Evolutionary conservation across 2,329 filamentous ascomycete species (phyloP), one percentile per base, ranked within the genome.

Genomic region (Penicillium hesseltinei): DNA sequence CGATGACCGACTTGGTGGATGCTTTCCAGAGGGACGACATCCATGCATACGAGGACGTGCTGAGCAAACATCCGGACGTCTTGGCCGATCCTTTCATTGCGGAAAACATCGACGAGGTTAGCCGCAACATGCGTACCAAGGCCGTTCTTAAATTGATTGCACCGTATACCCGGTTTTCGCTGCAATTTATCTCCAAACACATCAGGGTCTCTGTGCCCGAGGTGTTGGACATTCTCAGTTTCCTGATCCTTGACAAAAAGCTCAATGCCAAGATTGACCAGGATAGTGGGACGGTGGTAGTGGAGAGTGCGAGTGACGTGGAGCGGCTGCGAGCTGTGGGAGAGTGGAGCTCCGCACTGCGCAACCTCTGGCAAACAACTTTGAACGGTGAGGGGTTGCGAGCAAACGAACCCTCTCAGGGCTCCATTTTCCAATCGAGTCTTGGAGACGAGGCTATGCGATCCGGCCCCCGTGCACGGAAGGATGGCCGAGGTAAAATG

Each of bases 81-180:
- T 82, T 97, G 39, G 86, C 88, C 13, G 94, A 99, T 73, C 88
- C 90, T 0, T 99, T 97, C 78, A 99, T 99, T 67, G 93, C 93
- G 29, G 94, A 97, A 77, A 97, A 99, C 73, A 99, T 99, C 66
- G 94, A 97, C 75, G 94, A 99, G 77, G 93, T 99, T 56, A 99
- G 93, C 51, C 90, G 94, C 43, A 97, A 94, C 75, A 96, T 99
- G 89, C 90, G 94, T 54, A 97, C 92, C 64, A 97, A 97, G 81
- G 93, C 92, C 1, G 87, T 97, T 10, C 79, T 96, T 62, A 96
- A 94, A 77, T 82, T 97, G 25, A 94, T 97, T 62, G 92, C 92
- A 5, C 94, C 94, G 0, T 99, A 97, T 79, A 95, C 91, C 6
- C 87, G 92, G 51, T 96, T 97, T 84, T 91, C 89, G 62, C 80